Evolutionary conservation across 352 stramenopile genomes (phyloP), one percentile per base, ranked within the genome.

Genomic region (Phytophthora ohioensis): DNA sequence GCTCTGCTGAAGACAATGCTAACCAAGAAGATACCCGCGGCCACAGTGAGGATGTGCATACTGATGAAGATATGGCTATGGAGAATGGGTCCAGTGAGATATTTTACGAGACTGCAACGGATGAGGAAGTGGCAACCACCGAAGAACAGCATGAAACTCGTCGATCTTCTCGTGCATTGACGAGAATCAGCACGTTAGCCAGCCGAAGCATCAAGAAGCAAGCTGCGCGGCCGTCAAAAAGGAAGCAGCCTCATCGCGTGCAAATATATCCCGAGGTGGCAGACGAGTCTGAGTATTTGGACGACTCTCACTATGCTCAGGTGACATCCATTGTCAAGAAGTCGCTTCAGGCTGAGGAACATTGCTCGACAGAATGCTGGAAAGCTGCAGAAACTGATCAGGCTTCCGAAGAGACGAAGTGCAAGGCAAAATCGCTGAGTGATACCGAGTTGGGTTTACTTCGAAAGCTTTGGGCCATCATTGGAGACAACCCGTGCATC

Each of bases 401-500:
- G 17, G 8, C 38, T 21, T 35, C 17, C 12, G 32, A 66, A 32
- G 47, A 57, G 9, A 12, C 39, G 67, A 69, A 59, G 45, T 42
- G 13, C 54, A 35, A 52, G 27, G 11, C 46, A 15, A 72, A 52
- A 3, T 34, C 6, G 12, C 34, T 69, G 11, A 74, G 51, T 54
- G 53, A 64, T 0, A 72, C 81, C 1, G 87, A 94, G 65, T 17
- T 85, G 15, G 72, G 90, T 7, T 45, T 94, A 46, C 53, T 92
- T 30, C 73, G 82, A 34, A 92, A 91, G 67, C 73, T 90, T 38
- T 65, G 76, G 5, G 69, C 71, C 31, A 80, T 84, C 3, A 72
- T 92, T 46, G 84, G 84, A 7, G 82, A 91, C 43, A 91, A 90
- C 49, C 67, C 84, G 8, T 94, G 86, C 48, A 81, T 91, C 56